A percentile compares a stretch with the other conserved stretches of the same genome.
Evolutionary conservation across 2,329 filamentous ascomycete genomes (phyloP).

Genomic region (Fusarium albosuccineum): DNA sequence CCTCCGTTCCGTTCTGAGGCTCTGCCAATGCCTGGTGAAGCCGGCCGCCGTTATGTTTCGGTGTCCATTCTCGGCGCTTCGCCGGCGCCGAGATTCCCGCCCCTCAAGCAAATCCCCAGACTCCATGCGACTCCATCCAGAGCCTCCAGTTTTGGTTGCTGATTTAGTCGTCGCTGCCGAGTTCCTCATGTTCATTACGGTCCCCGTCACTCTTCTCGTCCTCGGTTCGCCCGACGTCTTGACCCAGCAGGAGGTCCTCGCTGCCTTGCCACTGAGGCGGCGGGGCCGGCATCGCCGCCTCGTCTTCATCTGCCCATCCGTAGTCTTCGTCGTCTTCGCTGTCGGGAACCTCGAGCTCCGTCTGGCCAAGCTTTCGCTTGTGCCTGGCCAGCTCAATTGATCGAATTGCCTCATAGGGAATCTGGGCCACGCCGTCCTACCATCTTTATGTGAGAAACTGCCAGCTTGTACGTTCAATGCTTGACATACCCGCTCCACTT

Average conservation of each 20-base stretch:
- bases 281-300: conserved; percentile 69
- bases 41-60: conserved; percentile 31
- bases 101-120: conserved; percentile 36
- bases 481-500: conserved; percentile 59
- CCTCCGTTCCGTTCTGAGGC: conserved; percentile 29
- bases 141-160: conserved; percentile 39
- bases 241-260: conserved; percentile 71
- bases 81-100: conserved; percentile 45
- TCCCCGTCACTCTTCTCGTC: conserved; percentile 45
- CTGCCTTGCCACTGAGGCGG: conserved; percentile 78
- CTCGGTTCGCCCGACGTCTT: conserved; percentile 58
- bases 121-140: conserved; percentile 32
- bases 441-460: conserved; percentile 40
- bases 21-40: conserved; percentile 32
- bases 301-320: conserved; percentile 77
- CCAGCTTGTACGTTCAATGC: conserved; percentile 27
- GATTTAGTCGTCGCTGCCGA: conserved; percentile 39
- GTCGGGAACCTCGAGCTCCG: conserved; percentile 70
- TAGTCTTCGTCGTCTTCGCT: conserved; percentile 79
- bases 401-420: conserved; percentile 57
- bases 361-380: conserved; percentile 75
- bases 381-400: conserved; percentile 51
- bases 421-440: conserved; percentile 59
- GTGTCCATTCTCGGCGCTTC: conserved; percentile 49
- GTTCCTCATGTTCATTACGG: conserved; percentile 35